A percentile compares a stretch with the other conserved stretches of the same genome.
phyloP scores from a whole-genome alignment of 2,329 filamentous ascomycete species.

The Botrytis fragariae region DNA sequence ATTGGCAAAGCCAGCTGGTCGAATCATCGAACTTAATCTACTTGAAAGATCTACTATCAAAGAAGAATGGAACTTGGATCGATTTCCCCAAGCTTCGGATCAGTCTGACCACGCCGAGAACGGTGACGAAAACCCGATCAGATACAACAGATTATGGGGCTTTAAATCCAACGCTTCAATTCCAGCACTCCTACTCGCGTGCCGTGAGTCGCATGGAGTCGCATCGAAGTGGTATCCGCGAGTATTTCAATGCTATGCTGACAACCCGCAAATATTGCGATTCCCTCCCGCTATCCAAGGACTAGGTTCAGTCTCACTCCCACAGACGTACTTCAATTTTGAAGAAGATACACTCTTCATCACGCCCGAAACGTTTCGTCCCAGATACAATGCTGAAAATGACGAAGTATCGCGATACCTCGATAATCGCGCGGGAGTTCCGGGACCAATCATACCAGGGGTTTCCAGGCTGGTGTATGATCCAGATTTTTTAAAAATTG shows the following conservation, averaged over 20 bases:
- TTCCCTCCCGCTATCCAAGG: not conserved
- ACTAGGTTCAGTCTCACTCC: not conserved
- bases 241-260: not conserved
- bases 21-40: slow-evolving; percentile 8
- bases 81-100: not conserved
- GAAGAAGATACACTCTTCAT: slow-evolving; percentile 13
- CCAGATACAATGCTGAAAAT: not conserved
- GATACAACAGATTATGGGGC: not conserved
- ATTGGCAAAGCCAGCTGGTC: not conserved
- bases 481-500: not conserved
- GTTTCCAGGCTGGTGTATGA: not conserved
- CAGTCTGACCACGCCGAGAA: not conserved
- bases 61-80: not conserved
- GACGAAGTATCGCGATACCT: too few relatives aligned
- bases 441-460: not conserved
- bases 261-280: not conserved
- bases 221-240: slow-evolving; percentile 2
- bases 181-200: slow-evolving; percentile 12
- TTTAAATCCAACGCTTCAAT: not conserved
- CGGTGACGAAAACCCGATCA: not conserved
- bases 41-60: not conserved
- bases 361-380: not conserved
- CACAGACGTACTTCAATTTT: slow-evolving; percentile 18
- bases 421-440: too few relatives aligned
- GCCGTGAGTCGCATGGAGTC: slow-evolving; percentile 9